Percentiles rank a stretch among this genome's conserved stretches.
phyloP scores from a whole-genome alignment of 768 basidiomycete species.

The Psilocybe cyanescens region DNA sequence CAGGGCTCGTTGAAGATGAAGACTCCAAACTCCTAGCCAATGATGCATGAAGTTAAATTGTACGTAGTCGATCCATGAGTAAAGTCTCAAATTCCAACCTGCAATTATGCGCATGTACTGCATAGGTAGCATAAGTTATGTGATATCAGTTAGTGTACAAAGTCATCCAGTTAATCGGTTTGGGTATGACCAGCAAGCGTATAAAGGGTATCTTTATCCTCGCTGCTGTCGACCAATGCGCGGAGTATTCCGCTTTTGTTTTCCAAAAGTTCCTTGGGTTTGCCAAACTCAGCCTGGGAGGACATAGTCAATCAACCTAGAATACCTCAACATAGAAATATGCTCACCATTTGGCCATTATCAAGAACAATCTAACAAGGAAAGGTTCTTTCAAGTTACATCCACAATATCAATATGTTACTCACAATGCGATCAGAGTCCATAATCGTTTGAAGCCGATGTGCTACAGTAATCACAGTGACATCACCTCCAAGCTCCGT shows the following conservation, averaged over 20 bases:
- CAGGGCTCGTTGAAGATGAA: neutral
- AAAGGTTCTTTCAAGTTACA: neutral
- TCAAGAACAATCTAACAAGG: slow-evolving; percentile 15
- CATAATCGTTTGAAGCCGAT: slow-evolving; percentile 69
- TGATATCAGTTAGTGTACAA: too few species aligned
- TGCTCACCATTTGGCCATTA: slow-evolving; percentile 15
- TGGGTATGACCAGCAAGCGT: slow-evolving; percentile 20
- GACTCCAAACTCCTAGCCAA: too few species aligned
- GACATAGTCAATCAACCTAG: neutral
- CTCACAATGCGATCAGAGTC: slow-evolving; percentile 62
- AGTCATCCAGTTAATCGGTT: too few species aligned
- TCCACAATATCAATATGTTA: neutral
- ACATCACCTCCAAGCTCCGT: slow-evolving; percentile 63
- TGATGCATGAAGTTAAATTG: too few species aligned
- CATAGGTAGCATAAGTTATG: too few species aligned
- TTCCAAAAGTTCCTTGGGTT: slow-evolving; percentile 13
- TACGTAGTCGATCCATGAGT: too few species aligned
- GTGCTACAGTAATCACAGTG: slow-evolving; percentile 70
- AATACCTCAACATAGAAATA: neutral
- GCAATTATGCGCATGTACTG: too few species aligned
- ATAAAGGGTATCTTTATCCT: slow-evolving; percentile 17
- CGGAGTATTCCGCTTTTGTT: slow-evolving; percentile 14
- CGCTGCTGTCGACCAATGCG: slow-evolving; percentile 18
- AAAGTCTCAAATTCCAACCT: too few species aligned
- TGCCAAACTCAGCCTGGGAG: slow-evolving; percentile 17